phyloP scores from a whole-genome alignment of 176 grass and related monocot species.

The Typha latifolia region DNA sequence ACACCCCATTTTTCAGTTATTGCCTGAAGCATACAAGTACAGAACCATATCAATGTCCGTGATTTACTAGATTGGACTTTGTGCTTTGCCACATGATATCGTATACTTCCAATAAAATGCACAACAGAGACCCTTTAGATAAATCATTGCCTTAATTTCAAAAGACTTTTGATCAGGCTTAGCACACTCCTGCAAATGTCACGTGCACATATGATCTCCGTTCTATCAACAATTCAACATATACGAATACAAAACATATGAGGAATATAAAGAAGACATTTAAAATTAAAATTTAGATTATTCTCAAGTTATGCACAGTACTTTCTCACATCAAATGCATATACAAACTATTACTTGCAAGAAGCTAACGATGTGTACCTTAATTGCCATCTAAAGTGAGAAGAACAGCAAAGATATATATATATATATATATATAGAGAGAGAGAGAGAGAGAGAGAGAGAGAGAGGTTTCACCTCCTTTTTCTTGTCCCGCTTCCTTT shows the following conservation, averaged over 20 bases:
- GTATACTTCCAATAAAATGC: too few species aligned
- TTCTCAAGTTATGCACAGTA: neutral
- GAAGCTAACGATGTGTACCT: neutral
- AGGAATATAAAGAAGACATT: too few species aligned
- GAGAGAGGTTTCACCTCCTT: conserved; percentile 41
- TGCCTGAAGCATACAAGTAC: too few species aligned
- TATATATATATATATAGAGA: too few species aligned
- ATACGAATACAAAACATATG: too few species aligned
- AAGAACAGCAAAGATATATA: neutral
- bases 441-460: conserved; percentile 6
- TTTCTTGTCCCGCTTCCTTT: conserved; percentile 76
- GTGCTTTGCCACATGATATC: too few species aligned
- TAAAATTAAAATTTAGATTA: neutral
- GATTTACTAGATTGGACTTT: too few species aligned
- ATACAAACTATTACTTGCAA: neutral
- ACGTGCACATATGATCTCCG: neutral
- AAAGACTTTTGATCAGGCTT: neutral
- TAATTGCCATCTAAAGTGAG: neutral
- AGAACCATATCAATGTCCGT: too few species aligned
- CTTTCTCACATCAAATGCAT: neutral
- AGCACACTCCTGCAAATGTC: neutral
- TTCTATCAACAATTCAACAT: neutral
- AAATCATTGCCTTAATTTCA: neutral
- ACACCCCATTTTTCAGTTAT: too few species aligned
- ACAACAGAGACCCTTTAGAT: too few species aligned